Evolutionary conservation across 2,329 filamentous ascomycete genomes (phyloP), one percentile per base, ranked within the genome.

Genomic region (Ophiostoma tasmaniense): DNA sequence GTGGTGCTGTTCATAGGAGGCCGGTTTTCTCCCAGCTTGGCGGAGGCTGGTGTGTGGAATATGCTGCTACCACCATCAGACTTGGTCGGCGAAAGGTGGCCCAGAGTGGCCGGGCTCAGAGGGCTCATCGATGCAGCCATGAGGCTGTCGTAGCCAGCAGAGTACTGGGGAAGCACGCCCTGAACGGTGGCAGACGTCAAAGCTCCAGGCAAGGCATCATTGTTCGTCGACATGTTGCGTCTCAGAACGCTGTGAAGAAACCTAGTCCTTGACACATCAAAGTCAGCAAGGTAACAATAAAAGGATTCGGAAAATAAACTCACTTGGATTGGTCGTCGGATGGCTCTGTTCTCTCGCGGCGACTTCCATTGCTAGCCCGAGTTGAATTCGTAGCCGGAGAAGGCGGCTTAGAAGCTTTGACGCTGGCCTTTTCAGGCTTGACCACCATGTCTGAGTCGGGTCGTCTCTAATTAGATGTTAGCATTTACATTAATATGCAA

Each of bases 121-220:
- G 71, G 67, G 13, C 69, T 72, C 6, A 72, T 17, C 1, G 71
- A 73, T 17, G 72, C 66, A 10, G 71, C 70, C 13, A 71, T 37
- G 2, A 72, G 61, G 30, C 70, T 73, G 2, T 71, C 68, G 25
- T 71, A 71, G 1, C 71, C 70, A 8, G 70, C 64, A 10, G 70
- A 68, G n/a, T 73, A 73, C 28, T 72, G 73, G 1, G 73, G 73
- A 45, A 86, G 76, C 55, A 83, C 80, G 13, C 83, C 84, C 28
- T 81, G 82, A 6, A 81, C 84, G 10, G 82, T 85, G 59, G 80
- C 82, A 1, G 84, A 82, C 1, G 83, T 83, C 64, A 86, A 77
- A 14, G 83, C 77, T 59, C 83, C 79, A 45, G 75, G 74, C 35
- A 75, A 68, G 7, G 71, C 74, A 25, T 75, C 74, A 37, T 69